phyloP scores from a whole-genome alignment of 1,139 yeast genomes.

The Suhomyces guaymorum region DNA sequence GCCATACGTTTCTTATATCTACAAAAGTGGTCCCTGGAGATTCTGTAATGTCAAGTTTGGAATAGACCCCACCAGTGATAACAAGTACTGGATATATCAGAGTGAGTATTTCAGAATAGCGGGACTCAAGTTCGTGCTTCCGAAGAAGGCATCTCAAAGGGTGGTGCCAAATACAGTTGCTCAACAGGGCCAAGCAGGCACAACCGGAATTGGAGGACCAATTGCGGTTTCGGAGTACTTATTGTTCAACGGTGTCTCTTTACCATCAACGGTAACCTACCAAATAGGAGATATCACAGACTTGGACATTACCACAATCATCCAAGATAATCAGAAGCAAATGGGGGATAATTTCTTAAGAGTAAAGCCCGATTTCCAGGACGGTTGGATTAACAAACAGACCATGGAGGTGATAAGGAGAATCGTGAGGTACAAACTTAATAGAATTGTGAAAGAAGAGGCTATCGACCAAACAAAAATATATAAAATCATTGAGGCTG shows the following conservation, averaged over 20 bases:
- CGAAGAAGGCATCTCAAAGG: slow-evolving; percentile 12
- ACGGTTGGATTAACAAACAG: slow-evolving; percentile 77
- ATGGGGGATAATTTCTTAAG: slow-evolving; percentile 47
- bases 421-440: slow-evolving; percentile 71
- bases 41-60: slow-evolving; percentile 83
- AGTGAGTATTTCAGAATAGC: slow-evolving; percentile 77
- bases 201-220: slow-evolving; percentile 14
- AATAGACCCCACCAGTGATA: slow-evolving; percentile 65
- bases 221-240: slow-evolving; percentile 49
- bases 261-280: slow-evolving; percentile 71
- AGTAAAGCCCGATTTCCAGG: slow-evolving; percentile 42
- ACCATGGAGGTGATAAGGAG: slow-evolving; percentile 66
- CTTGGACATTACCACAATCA: slow-evolving; percentile 54
- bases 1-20: slow-evolving; percentile 79
- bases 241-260: slow-evolving; percentile 67
- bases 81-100: slow-evolving; percentile 66
- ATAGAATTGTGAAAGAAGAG: slow-evolving; percentile 50
- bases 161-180: slow-evolving; percentile 22
- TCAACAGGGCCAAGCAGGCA: slow-evolving; percentile 4
- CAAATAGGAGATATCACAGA: slow-evolving; percentile 84
- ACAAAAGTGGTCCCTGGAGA: slow-evolving; percentile 93
- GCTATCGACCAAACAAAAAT: slow-evolving; percentile 43
- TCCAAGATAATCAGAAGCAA: slow-evolving; percentile 35
- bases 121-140: slow-evolving; percentile 26
- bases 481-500: slow-evolving; percentile 43